These are phyloP conservation scores for Irineochytrium annulatum DNA, from an alignment of 192 early-diverging fungal genomes.

Conservation along the genomic window DNA sequence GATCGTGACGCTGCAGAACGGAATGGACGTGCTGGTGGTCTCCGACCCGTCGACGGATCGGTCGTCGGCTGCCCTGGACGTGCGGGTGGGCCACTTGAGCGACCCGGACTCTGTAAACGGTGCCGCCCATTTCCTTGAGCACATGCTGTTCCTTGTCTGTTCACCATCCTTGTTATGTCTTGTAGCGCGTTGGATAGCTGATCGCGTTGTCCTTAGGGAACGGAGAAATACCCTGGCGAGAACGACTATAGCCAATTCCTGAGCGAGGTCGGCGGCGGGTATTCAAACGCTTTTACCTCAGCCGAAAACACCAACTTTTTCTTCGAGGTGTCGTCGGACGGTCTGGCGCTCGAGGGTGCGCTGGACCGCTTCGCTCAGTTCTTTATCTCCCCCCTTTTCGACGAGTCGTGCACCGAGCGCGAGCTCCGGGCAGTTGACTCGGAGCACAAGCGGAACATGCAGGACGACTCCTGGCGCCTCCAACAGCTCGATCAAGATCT, in stretches of 20 bases:
- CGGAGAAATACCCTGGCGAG: constrained; percentile 65
- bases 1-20: constrained; percentile 42
- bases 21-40: constrained; percentile 64
- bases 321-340: constrained; percentile 59
- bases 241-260: constrained; percentile 76
- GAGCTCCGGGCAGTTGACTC: constrained; percentile 91
- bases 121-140: constrained; percentile 79
- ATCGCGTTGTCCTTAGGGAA: constrained; percentile 15
- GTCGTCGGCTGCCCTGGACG: constrained; percentile 69
- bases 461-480: constrained; percentile 82
- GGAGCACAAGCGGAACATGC: constrained; percentile 92
- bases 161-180: not conserved
- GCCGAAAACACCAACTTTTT: constrained; percentile 81
- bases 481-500: constrained; percentile 81
- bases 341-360: constrained; percentile 46
- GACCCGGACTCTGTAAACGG: constrained; percentile 76
- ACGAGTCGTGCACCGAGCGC: constrained; percentile 82
- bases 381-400: constrained; percentile 88
- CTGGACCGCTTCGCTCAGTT: constrained; percentile 75
- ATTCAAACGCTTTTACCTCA: constrained; percentile 77
- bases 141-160: constrained; percentile 35
- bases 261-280: constrained; percentile 63
- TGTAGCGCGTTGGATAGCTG: not conserved
- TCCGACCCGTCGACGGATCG: constrained; percentile 73
- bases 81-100: constrained; percentile 62